These are phyloP conservation scores for Spironucleus salmonicida DNA, from an alignment of 208 protist genomes.

Conservation along the genomic window DNA sequence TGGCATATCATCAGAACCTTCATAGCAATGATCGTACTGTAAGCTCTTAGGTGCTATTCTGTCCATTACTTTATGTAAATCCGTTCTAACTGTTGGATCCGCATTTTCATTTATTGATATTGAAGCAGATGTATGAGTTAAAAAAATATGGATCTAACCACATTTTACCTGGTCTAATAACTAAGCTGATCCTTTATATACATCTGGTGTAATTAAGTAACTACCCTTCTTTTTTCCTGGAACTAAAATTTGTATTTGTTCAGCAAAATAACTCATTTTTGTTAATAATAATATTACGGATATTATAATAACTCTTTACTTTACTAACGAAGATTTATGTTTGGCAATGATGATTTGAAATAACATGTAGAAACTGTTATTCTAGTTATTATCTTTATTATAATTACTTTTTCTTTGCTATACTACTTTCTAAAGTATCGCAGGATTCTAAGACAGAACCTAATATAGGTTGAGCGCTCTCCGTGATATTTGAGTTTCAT, in stretches of 20 bases:
- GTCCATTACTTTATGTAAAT: not conserved
- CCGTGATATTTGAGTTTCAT: too few relatives aligned
- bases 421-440: too few relatives aligned
- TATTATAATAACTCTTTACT: too few relatives aligned
- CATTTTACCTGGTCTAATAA: not conserved
- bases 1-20: slow-evolving; percentile 25
- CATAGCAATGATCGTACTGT: not conserved
- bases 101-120: slow-evolving; percentile 25
- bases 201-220: slow-evolving; percentile 1
- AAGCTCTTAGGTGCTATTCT: not conserved
- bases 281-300: too few relatives aligned
- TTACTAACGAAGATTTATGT: too few relatives aligned
- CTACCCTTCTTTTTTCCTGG: not conserved
- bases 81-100: slow-evolving; percentile 1
- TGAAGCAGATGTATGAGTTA: not conserved
- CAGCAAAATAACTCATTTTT: slow-evolving; percentile 19
- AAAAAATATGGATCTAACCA: not conserved
- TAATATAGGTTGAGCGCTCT: too few relatives aligned
- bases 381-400: too few relatives aligned
- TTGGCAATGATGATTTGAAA: too few relatives aligned
- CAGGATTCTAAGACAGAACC: too few relatives aligned
- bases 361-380: too few relatives aligned
- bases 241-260: not conserved
- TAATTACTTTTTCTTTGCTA: too few relatives aligned
- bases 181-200: not conserved